A percentile compares a stretch with the other conserved stretches of the same genome.
These are phyloP conservation scores for Raphidocelis subcapitata DNA, from an alignment of 139 green algal species.

Conservation along the genomic window DNA sequence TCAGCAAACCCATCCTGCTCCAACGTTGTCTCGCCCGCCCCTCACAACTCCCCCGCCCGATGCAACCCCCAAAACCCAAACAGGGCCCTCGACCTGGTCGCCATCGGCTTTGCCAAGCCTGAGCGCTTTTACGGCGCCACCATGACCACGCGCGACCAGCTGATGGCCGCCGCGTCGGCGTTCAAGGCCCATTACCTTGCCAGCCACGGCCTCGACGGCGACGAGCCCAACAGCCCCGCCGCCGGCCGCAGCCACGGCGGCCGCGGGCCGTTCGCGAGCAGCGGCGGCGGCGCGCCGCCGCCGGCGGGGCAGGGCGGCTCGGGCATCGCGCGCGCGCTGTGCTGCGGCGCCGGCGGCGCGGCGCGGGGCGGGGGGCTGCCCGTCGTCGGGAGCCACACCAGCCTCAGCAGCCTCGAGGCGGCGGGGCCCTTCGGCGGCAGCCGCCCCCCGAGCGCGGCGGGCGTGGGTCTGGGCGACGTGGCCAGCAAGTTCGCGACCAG, in stretches of 20 bases:
- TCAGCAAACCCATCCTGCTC: too few relatives aligned
- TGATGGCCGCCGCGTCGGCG: conserved; percentile 19
- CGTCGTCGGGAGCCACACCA: too few relatives aligned
- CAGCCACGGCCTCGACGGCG: too few relatives aligned
- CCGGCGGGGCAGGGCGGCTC: too few relatives aligned
- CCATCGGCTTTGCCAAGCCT: conserved; percentile 59
- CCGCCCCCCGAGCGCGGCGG: neutral
- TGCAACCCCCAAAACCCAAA: too few relatives aligned
- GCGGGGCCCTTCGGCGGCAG: neutral
- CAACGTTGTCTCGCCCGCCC: too few relatives aligned
- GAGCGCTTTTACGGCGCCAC: conserved; percentile 41
- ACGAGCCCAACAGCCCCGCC: too few relatives aligned
- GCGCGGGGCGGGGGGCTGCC: too few relatives aligned
- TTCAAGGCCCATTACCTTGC: conserved; percentile 32
- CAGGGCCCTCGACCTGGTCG: conserved; percentile 61
- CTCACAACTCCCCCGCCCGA: too few relatives aligned
- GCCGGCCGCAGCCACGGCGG: neutral
- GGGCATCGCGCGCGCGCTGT: too few relatives aligned
- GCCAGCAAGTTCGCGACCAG: neutral
- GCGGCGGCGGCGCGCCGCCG: neutral
- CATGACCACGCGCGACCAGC: conserved; percentile 22
- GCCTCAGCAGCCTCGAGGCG: too few relatives aligned
- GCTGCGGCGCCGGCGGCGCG: too few relatives aligned
- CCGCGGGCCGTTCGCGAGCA: neutral
- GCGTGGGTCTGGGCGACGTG: neutral